These are phyloP conservation scores for Syncephalastrum monosporum DNA, from an alignment of 371 early-diverging fungal genomes.

Conservation along the genomic window DNA sequence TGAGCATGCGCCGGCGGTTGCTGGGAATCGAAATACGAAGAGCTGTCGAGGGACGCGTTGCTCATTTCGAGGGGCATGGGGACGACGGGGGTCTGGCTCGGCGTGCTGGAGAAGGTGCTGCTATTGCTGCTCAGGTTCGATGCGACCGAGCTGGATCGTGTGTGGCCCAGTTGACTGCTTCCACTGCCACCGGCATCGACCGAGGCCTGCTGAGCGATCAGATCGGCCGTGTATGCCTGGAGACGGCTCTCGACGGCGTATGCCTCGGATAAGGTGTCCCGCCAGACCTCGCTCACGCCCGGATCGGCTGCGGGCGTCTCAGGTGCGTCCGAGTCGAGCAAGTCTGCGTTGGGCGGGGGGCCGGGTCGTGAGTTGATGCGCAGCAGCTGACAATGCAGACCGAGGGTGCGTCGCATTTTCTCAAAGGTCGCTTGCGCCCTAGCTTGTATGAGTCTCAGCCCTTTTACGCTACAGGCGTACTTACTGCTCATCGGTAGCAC, in stretches of 20 bases:
- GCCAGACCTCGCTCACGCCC: conserved; percentile 19
- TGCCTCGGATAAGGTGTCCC: conserved; percentile 14
- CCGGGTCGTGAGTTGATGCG: conserved; percentile 53
- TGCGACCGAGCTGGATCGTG: conserved; percentile 20
- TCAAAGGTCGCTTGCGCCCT: conserved; percentile 61
- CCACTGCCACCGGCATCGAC: background rate
- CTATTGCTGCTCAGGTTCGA: conserved; percentile 11
- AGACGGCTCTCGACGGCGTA: conserved; percentile 30
- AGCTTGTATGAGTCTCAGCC: background rate
- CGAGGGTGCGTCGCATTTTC: conserved; percentile 67
- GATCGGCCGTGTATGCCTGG: conserved; percentile 16
- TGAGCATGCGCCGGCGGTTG: background rate
- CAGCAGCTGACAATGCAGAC: conserved; percentile 64
- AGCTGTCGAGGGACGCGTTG: conserved; percentile 11
- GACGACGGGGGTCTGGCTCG: conserved; percentile 2
- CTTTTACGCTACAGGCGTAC: background rate
- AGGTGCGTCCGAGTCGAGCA: conserved; percentile 24
- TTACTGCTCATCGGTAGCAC: conserved; percentile 56
- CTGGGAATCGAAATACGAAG: background rate
- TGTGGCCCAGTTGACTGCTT: conserved; percentile 3
- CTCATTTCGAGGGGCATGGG: conserved; percentile 13
- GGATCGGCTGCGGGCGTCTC: conserved; percentile 16
- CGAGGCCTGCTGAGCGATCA: background rate
- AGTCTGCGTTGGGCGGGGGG: conserved; percentile 14
- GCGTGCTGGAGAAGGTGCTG: background rate